These are phyloP conservation scores for Phytopythium chamaehyphon DNA, from an alignment of 352 stramenopile species.

Conservation along the genomic window DNA sequence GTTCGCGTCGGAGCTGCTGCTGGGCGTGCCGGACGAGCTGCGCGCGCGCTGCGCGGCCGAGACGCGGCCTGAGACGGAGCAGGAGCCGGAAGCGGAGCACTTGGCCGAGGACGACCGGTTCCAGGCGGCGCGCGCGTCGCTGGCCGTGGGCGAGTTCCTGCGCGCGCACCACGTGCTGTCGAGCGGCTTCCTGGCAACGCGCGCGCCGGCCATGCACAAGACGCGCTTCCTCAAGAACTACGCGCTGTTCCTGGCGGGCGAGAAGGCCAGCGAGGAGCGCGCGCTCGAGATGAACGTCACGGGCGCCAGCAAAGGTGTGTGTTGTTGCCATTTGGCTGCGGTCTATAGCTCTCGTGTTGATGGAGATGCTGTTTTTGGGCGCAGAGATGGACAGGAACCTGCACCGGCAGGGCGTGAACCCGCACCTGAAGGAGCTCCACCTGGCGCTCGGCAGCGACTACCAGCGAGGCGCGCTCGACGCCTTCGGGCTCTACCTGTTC, in stretches of 20 bases:
- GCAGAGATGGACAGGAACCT: slow-evolving; percentile 29
- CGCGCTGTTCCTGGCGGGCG: slow-evolving; percentile 72
- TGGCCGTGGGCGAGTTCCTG: slow-evolving; percentile 75
- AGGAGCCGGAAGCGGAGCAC: slow-evolving; percentile 8
- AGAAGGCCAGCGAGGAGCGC: slow-evolving; percentile 81
- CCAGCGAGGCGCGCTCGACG: slow-evolving; percentile 50
- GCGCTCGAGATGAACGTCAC: slow-evolving; percentile 67
- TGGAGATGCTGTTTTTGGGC: too few relatives aligned
- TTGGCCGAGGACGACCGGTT: slow-evolving; percentile 36
- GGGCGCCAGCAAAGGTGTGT: slow-evolving; percentile 31
- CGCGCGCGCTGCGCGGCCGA: slow-evolving; percentile 3
- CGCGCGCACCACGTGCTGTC: slow-evolving; percentile 60
- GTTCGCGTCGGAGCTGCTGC: slow-evolving; percentile 71
- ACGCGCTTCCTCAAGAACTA: slow-evolving; percentile 76
- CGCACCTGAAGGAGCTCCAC: slow-evolving; percentile 71
- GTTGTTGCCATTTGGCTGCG: not conserved
- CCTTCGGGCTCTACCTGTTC: slow-evolving; percentile 79
- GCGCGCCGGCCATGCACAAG: slow-evolving; percentile 16
- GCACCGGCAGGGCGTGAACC: slow-evolving; percentile 50
- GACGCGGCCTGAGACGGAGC: not conserved
- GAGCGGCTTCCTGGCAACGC: not conserved
- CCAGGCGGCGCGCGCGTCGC: slow-evolving; percentile 60
- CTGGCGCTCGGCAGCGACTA: slow-evolving; percentile 45
- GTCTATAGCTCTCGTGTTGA: too few relatives aligned
- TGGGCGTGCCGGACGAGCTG: slow-evolving; percentile 50